Evolutionary conservation across 2,329 filamentous ascomycete species (phyloP).

Genomic region (Erysiphe pulchra): DNA sequence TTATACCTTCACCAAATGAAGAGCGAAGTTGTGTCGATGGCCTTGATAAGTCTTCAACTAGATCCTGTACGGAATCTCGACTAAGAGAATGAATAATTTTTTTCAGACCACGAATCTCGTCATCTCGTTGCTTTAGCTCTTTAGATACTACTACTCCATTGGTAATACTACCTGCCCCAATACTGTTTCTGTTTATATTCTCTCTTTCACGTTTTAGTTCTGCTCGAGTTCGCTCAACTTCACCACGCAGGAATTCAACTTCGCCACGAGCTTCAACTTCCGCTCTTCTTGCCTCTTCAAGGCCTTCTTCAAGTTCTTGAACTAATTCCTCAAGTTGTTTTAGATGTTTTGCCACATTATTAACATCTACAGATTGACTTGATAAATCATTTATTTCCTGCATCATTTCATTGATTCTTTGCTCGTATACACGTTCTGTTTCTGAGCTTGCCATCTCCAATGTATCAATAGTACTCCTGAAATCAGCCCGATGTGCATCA

Average conservation of each 20-base stretch:
- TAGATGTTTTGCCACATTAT: slow-evolving; percentile 69
- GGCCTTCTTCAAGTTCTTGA: slow-evolving; percentile 83
- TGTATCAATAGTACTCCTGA: slow-evolving; percentile 88
- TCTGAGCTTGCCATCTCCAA: slow-evolving; percentile 87
- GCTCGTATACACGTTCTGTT: slow-evolving; percentile 87
- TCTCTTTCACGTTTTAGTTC: slow-evolving; percentile 76
- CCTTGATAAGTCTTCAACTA: slow-evolving; percentile 9
- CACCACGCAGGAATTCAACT: slow-evolving; percentile 81
- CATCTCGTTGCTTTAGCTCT: slow-evolving; percentile 69
- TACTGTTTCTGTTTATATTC: slow-evolving; percentile 30
- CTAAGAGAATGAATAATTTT: slow-evolving; percentile 94
- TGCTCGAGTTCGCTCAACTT: slow-evolving; percentile 73
- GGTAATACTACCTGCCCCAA: slow-evolving; percentile 24
- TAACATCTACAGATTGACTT: slow-evolving; percentile 66
- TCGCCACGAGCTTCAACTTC: slow-evolving; percentile 90
- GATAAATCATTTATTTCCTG: slow-evolving; percentile 63
- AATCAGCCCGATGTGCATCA: slow-evolving; percentile 81
- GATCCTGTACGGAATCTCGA: slow-evolving; percentile 30
- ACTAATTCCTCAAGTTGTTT: slow-evolving; percentile 92
- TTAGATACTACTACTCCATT: slow-evolving; percentile 21
- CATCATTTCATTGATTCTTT: slow-evolving; percentile 66
- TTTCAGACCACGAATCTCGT: slow-evolving; percentile 90
- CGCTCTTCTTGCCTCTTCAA: slow-evolving; percentile 80
- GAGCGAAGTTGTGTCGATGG: slow-evolving; percentile 9
- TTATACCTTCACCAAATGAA: slow-evolving; percentile 19